Conservation (phyloP, 371 early-diverging fungal genomes). For the Apophysomyces variabilis region DNA sequence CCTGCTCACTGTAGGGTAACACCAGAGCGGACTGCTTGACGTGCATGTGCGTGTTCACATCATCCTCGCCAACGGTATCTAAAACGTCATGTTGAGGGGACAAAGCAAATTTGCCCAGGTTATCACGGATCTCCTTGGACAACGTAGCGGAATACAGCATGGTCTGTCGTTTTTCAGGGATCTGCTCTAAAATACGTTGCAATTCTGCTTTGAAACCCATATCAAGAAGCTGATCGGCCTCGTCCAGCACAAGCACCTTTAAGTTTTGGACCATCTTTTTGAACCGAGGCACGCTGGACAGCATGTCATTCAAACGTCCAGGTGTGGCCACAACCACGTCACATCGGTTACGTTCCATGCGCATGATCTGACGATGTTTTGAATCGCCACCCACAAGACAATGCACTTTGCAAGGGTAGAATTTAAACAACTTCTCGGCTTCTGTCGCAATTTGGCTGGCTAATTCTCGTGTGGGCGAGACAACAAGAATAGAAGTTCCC, state of each 20-base stretch:
- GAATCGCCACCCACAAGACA: slow-evolving; percentile 92
- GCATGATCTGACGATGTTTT: slow-evolving; percentile 63
- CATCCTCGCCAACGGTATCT: slow-evolving; percentile 87
- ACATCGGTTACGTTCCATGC: slow-evolving; percentile 63
- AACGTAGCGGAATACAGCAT: slow-evolving; percentile 99
- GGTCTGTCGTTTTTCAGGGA: slow-evolving; percentile 91
- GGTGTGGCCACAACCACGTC: slow-evolving; percentile 97
- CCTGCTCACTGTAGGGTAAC: slow-evolving; percentile 66
- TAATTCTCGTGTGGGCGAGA: slow-evolving; percentile 98
- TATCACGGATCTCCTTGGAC: slow-evolving; percentile 74
- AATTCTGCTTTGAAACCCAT: slow-evolving; percentile 98
- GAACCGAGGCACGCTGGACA: slow-evolving; percentile 67
- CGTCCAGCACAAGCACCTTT: slow-evolving; percentile 93
- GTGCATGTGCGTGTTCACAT: slow-evolving; percentile 74
- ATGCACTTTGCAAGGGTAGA: slow-evolving; percentile 74
- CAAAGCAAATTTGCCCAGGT: slow-evolving; percentile 75
- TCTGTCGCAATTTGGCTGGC: slow-evolving; percentile 93
- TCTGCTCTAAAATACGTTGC: slow-evolving; percentile 73
- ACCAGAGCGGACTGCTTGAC: slow-evolving; percentile 79
- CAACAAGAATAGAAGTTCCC: slow-evolving; percentile 75
- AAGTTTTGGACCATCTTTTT: slow-evolving; percentile 60
- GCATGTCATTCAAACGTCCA: slow-evolving; percentile 90
- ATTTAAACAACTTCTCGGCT: slow-evolving; percentile 69
- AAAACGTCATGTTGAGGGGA: slow-evolving; percentile 73
- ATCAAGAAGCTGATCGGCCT: slow-evolving; percentile 98